Evolutionary conservation across 164 flowering plant species (phyloP), one percentile per base, ranked within the genome.

Genomic region (Umbilicus rupestris): DNA sequence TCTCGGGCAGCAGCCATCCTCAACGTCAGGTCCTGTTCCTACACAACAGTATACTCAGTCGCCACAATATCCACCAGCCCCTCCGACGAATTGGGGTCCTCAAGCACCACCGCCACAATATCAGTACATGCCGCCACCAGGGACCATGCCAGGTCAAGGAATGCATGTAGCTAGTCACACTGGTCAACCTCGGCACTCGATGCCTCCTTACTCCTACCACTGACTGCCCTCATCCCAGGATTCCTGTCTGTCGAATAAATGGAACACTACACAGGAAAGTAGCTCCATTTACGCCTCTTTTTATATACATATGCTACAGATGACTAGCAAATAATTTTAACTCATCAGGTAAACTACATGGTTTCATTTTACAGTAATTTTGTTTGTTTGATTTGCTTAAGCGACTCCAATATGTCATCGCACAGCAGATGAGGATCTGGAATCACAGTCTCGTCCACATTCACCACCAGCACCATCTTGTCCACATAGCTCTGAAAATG

Each of bases 1-100:
- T 62, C 68, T 86, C 39, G 96, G 93, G 67, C 96, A 92, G 65
- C 97, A 87, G 69, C 88, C 89, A 7, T 73, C 39, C 66, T 55
- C 72, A 45, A 50, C 72, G 68, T 66, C 74, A 29, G 84, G 77
- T 68, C 70, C 81, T 12, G 33, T 16, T 14, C 60, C 75, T 39
- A 69, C 78, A 49, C 79, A 76, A 41, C 78, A 77, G 16, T 84
- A 80, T 67, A 68, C 16, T 73, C 85, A n/a, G n/a, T n/a, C 80
- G 5, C n/a, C 67, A 7, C 91, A 76, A 42, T 85, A 64, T 66
- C 71, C 80, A 39, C 78, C 80, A 31, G 57, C 71, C 31, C 60
- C 35, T 55, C 60, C 31, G 2, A 28, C 65, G 10, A 35, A 15
- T 9, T 63, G 65, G 65, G 65, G 45, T 63, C 45, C 65, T 63